Evolutionary conservation across 495 filamentous ascomycete genomes (phyloP), one percentile per base, ranked within the genome.

Genomic region (Amniculicola lignicola): DNA sequence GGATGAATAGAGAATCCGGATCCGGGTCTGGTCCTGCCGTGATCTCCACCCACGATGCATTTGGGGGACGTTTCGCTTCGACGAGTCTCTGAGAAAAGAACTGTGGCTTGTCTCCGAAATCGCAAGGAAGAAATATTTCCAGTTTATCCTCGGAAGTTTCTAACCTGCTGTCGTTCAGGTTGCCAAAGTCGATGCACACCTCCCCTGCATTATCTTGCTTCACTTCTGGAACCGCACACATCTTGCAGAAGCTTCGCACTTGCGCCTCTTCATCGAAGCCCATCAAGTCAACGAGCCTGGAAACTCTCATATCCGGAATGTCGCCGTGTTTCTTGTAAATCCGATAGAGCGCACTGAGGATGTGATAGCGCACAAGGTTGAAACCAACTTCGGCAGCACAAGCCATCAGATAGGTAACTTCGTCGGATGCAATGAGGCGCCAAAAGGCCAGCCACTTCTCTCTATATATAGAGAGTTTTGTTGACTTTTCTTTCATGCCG

Each of bases 331-430:
- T n/a, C n/a, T n/a, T n/a, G n/a, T n/a, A n/a, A n/a, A n/a, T 33
- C 29, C 74, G 77, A 72, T 73, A 79, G 9, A 97, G 79, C 1
- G 83, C 79, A 51, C 83, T 83, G 38, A 97, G 76, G 4, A 90
- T 84, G 16, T 77, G 82, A 54, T 85, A 84, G 18, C 93, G 88
- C 21, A 97, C 75, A 14, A 82, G 74, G 45, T 84, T 87, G 71
- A 97, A 97, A 59, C 90, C 88, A 14, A 91, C 84, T 66, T 96
- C 91, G 1, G 91, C 90, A 33, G 96, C 85, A 67, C 92, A 96
- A 4, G 87, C 92, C 86, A 94, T 92, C 16, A 91, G 79, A 69
- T 96, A 97, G 0, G 92, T 89, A 1, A 90, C 81, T 44, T 76
- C 70, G 1, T 78, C 77, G 9, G 85, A 84, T 47, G 82, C 77